Evolutionary conservation across 768 basidiomycete genomes (phyloP).

Genomic region (Coprinellus aureogranulatus): DNA sequence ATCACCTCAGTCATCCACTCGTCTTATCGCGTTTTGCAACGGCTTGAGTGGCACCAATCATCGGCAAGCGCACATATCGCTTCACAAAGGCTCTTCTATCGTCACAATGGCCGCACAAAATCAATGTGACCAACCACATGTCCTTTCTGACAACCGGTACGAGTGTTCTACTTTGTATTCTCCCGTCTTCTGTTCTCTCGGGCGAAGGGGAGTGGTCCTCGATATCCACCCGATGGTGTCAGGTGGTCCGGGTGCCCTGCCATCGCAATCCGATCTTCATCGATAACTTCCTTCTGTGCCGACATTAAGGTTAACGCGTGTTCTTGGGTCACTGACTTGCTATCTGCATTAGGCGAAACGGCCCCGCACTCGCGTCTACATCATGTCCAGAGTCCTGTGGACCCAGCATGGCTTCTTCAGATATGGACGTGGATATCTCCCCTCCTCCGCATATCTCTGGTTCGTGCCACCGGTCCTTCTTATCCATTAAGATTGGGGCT

Average conservation of each 20-base stretch:
- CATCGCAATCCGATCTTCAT: slow-evolving; percentile 4
- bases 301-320: slow-evolving; percentile 10
- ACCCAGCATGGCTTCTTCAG: neutral
- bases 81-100: neutral
- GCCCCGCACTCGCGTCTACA: slow-evolving; percentile 4
- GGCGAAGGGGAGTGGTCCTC: neutral
- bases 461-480: slow-evolving; percentile 1
- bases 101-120: slow-evolving; percentile 7
- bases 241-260: neutral
- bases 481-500: neutral
- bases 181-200: slow-evolving; percentile 5
- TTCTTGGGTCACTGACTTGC: slow-evolving; percentile 3
- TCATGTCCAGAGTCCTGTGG: neutral
- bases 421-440: slow-evolving; percentile 5
- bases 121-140: slow-evolving; percentile 16
- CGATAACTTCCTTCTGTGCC: slow-evolving; percentile 5
- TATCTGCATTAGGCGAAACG: slow-evolving; percentile 9
- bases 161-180: slow-evolving; percentile 5
- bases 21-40: neutral
- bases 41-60: neutral
- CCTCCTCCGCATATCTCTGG: neutral
- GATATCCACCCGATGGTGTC: slow-evolving; percentile 1
- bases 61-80: neutral
- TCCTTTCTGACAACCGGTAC: slow-evolving; percentile 13
- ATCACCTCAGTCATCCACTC: neutral